Conservation (phyloP, 257 asterid genomes). For the Solanum tarapatanum region DNA sequence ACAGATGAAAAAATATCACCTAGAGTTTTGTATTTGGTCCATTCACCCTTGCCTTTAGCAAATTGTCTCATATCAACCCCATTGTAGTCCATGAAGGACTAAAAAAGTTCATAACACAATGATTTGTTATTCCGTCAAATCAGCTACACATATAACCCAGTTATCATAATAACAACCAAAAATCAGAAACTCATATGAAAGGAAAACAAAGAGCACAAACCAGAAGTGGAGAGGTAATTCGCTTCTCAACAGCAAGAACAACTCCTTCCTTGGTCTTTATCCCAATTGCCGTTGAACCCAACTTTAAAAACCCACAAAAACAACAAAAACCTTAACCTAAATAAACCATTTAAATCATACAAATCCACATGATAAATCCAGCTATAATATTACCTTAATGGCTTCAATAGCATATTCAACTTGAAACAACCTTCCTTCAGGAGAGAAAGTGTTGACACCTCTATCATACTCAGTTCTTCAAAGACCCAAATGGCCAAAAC, state of each 20-base stretch:
- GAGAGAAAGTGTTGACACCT: conserved; percentile 91
- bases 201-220: conserved; percentile 20
- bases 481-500: not conserved
- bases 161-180: not conserved
- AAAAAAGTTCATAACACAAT: not conserved
- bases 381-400: conserved; percentile 40
- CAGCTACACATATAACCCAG: not conserved
- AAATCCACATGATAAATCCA: not conserved
- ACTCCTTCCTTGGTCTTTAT: conserved; percentile 87
- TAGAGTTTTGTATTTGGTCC: not conserved
- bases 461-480: conserved; percentile 86
- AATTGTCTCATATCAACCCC: not conserved
- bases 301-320: conserved; percentile 17
- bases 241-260: conserved; percentile 89
- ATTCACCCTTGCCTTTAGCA: not conserved
- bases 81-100: not conserved
- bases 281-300: conserved; percentile 94
- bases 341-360: not conserved
- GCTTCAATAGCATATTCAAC: conserved; percentile 93
- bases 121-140: not conserved
- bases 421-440: conserved; percentile 90
- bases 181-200: not conserved
- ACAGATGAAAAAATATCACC: not conserved
- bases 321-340: not conserved
- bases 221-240: conserved; percentile 81